These are phyloP conservation scores for Eudorina sp. DNA, from an alignment of 139 green algal genomes.

Conservation along the genomic window DNA sequence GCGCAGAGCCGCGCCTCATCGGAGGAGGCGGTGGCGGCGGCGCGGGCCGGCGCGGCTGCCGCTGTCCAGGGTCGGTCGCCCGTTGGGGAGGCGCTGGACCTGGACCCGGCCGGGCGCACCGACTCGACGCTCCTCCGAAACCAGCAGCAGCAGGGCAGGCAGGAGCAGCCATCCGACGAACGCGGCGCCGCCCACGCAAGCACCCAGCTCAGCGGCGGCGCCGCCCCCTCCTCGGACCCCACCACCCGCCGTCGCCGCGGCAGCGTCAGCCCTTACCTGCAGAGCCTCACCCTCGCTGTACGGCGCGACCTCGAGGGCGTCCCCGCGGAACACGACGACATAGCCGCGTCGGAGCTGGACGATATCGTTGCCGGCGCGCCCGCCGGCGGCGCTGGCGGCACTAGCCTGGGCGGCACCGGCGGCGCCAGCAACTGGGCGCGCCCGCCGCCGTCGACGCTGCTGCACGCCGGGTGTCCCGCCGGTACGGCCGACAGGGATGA, in stretches of 20 bases:
- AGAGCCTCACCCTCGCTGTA: constrained; percentile 5
- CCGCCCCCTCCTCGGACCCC: not conserved
- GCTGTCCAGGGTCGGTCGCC: too few species aligned
- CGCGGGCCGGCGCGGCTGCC: not conserved
- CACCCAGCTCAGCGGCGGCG: not conserved
- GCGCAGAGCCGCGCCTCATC: constrained; percentile 26
- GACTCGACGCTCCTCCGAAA: not conserved
- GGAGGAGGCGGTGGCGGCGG: not conserved
- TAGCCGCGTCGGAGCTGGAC: not conserved
- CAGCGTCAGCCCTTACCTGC: not conserved
- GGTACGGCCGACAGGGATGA: not conserved
- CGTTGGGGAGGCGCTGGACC: not conserved
- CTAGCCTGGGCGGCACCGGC: not conserved
- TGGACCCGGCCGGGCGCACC: not conserved
- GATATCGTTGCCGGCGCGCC: not conserved
- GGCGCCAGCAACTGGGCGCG: not conserved
- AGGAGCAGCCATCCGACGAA: too few species aligned
- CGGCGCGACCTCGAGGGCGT: not conserved
- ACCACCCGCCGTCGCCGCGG: not conserved
- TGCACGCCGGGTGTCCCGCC: not conserved
- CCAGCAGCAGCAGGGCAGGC: too few species aligned
- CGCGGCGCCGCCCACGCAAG: too few species aligned
- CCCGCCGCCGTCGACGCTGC: not conserved
- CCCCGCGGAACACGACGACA: not conserved
- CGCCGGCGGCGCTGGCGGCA: not conserved